Base-by-base conservation (phyloP, 257 asterid species). In the Ilex aquifolium region DNA sequence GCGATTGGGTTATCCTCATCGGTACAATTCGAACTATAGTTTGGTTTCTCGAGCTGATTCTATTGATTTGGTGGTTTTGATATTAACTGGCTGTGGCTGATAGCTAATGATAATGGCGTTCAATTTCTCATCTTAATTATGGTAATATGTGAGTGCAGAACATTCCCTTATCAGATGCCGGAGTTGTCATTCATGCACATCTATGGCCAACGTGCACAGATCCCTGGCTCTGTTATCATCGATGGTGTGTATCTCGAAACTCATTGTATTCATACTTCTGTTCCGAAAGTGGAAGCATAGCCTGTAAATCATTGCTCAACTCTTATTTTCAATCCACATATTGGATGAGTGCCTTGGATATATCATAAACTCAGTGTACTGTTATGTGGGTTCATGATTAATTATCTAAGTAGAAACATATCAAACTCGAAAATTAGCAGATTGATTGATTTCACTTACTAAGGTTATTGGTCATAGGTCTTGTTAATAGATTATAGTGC, bases 161-260 rank as follows among this genome's bases (percentile, higher is more conserved):
- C 59, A 57, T 81, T 85, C 77, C 85, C 90, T 49, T 61, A 82
- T 65, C 95, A 65, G 79, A 79, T 80, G 76, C 80, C 88, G 7
- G 99, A 93, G 64, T 75, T 90, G 65, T 84, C 97, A 39, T 87
- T 85, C 79, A 85, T 85, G 92, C 93, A 85, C 60, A 81, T 87
- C 32, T 90, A 77, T 78, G 90, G 95, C 69, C 95, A 83, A 66
- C 95, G 99, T 3, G 74, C 77, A 49, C 90, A 82, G 73, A 84
- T 81, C 44, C 94, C 96, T 39, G 97, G 99, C 55, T 93, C 97
- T 69, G 68, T 87, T 64, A 85, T 93, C 51, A 84, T 93, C 67
- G 99, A 93, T 57, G 97, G 97, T 89, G 77, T 58, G 82, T 72
- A 49, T 61, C 42, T 36, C 5, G 42, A 36, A 36, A 36, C 42